These are phyloP conservation scores for Berberis thunbergii DNA, from an alignment of 164 flowering plant genomes.

Conservation along the genomic window DNA sequence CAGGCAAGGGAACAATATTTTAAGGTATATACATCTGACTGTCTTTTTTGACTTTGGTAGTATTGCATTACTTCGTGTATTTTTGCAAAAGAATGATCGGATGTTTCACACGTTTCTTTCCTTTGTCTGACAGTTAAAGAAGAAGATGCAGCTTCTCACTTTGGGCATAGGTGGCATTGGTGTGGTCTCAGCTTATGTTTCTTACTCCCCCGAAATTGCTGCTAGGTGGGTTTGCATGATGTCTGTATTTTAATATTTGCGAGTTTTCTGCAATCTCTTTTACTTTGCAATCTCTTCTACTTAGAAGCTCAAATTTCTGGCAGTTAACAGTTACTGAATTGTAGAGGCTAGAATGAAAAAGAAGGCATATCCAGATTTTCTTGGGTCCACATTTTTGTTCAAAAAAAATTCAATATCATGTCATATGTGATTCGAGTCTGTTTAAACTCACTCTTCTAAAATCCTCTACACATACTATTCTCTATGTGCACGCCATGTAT, in stretches of 20 bases:
- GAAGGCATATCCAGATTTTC: no score
- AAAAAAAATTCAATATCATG: no score
- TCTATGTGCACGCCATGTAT: no score
- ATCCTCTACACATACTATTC: no score
- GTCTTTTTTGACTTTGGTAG: neutral
- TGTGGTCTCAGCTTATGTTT: conserved; percentile 62
- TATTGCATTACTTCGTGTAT: neutral
- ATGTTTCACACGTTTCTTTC: neutral
- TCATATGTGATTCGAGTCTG: no score
- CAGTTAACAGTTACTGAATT: no score
- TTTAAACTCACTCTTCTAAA: no score
- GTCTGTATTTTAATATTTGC: neutral
- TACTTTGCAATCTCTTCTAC: neutral
- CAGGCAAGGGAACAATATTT: conserved; percentile 66
- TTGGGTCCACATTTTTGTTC: no score
- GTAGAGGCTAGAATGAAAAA: no score
- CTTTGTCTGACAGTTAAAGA: conserved; percentile 53
- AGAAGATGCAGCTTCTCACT: conserved; percentile 61
- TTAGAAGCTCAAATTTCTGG: neutral
- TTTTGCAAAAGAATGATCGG: neutral
- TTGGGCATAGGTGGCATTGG: conserved; percentile 79
- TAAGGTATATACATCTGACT: conserved; percentile 37
- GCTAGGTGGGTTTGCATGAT: conserved; percentile 40
- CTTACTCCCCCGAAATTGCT: conserved; percentile 89
- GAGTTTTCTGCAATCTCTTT: neutral